Conservation (phyloP, 352 stramenopile genomes). For the Phytopythium delawarense region DNA sequence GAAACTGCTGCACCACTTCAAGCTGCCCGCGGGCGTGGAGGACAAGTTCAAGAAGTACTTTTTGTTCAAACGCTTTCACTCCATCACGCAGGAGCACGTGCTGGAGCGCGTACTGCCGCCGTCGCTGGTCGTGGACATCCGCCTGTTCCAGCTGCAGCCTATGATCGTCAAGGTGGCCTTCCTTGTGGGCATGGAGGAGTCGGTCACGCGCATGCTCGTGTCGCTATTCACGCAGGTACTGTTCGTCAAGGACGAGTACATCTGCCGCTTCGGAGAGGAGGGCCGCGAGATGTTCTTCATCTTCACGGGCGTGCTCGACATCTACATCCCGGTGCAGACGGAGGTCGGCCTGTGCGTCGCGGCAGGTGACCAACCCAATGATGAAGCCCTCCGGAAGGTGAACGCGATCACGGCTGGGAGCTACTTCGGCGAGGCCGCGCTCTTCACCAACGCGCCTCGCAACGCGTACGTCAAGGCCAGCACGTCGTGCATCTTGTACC, state of each 20-base stretch:
- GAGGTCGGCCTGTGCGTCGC: background rate
- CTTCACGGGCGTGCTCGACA: conserved; percentile 50
- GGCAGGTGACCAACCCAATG: background rate
- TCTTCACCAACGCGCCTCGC: conserved; percentile 52
- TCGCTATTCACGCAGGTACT: conserved; percentile 53
- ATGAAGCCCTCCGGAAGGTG: conserved; percentile 31
- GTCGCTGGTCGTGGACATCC: conserved; percentile 55
- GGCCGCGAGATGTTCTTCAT: conserved; percentile 72
- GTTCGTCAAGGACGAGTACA: conserved; percentile 51
- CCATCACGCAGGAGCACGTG: conserved; percentile 60
- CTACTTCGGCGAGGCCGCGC: conserved; percentile 54
- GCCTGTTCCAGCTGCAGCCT: conserved; percentile 55
- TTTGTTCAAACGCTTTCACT: conserved; percentile 67
- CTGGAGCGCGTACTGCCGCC: conserved; percentile 49
- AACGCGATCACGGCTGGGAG: conserved; percentile 53
- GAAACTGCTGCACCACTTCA: conserved; percentile 47
- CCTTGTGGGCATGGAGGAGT: conserved; percentile 49
- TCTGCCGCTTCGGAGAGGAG: conserved; percentile 50
- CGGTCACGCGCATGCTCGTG: conserved; percentile 53
- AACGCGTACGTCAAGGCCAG: conserved; percentile 58
- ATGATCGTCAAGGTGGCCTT: conserved; percentile 73
- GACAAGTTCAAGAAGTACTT: conserved; percentile 64
- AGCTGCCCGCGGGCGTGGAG: conserved; percentile 32
- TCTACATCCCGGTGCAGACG: conserved; percentile 32
- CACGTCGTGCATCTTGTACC: conserved; percentile 60